Evolutionary conservation across 768 basidiomycete species (phyloP).

Genomic region (Imleria badia): DNA sequence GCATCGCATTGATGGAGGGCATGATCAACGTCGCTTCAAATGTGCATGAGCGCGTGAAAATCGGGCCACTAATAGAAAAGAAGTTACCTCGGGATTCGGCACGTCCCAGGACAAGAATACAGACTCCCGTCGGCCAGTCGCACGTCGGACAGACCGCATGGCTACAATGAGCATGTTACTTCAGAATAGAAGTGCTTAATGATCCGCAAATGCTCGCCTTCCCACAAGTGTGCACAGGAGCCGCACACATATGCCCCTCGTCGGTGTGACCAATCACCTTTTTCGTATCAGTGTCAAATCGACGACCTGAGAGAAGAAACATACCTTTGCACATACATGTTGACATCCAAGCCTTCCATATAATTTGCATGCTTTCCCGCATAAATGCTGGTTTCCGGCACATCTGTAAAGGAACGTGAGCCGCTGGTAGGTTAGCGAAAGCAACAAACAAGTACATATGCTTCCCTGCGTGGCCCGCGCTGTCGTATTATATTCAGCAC

Average conservation of each 20-base stretch:
- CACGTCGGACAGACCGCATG: slow-evolving; percentile 39
- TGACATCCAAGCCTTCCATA: slow-evolving; percentile 51
- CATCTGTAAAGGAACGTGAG: slow-evolving; percentile 39
- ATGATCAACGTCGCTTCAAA: slow-evolving; percentile 45
- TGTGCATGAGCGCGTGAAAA: background rate
- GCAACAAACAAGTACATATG: slow-evolving; percentile 44
- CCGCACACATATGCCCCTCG: slow-evolving; percentile 52
- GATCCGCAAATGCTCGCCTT: slow-evolving; percentile 34
- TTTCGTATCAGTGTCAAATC: background rate
- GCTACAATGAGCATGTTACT: slow-evolving; percentile 29
- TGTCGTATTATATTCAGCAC: slow-evolving; percentile 16
- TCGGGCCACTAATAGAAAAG: background rate
- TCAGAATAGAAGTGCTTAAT: background rate
- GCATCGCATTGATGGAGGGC: slow-evolving; percentile 49
- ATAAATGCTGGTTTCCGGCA: slow-evolving; percentile 50
- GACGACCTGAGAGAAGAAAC: background rate
- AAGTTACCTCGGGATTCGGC: slow-evolving; percentile 42
- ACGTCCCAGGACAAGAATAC: slow-evolving; percentile 44
- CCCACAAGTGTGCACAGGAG: slow-evolving; percentile 54
- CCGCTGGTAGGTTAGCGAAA: background rate
- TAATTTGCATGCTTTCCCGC: slow-evolving; percentile 51
- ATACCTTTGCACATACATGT: slow-evolving; percentile 52
- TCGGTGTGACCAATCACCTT: slow-evolving; percentile 48
- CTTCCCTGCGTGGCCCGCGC: slow-evolving; percentile 55
- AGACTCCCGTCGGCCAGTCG: slow-evolving; percentile 25